Conservation (phyloP, 331 rosid genomes). For the Saraca asoca region DNA sequence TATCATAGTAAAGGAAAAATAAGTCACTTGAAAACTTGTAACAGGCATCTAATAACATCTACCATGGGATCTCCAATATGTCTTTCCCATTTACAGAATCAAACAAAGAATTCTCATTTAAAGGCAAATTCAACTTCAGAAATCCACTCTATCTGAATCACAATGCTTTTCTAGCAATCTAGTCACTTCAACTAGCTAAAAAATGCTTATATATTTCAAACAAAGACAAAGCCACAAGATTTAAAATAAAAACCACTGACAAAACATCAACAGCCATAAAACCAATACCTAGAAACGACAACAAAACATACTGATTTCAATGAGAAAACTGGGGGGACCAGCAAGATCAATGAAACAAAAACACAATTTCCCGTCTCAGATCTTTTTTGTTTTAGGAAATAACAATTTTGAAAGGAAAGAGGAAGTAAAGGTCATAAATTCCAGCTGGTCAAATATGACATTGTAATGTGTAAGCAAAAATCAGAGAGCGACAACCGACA, state of each 20-base stretch:
- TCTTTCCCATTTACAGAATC: conserved; percentile 4
- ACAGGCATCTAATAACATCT: neutral
- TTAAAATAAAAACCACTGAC: conserved; percentile 27
- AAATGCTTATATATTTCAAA: neutral
- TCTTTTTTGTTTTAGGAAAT: conserved; percentile 16
- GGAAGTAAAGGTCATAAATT: conserved; percentile 24
- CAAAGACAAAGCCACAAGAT: conserved; percentile 21
- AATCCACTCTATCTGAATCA: conserved; percentile 28
- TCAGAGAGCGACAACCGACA: conserved; percentile 53
- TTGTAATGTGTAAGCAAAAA: conserved; percentile 36
- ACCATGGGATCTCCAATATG: neutral
- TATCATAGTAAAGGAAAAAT: neutral
- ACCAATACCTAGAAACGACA: conserved; percentile 16
- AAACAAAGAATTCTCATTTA: neutral
- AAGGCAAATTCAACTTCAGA: conserved; percentile 10
- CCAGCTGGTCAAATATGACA: conserved; percentile 33
- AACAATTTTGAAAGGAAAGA: neutral
- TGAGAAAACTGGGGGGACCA: conserved; percentile 12
- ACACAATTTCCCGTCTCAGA: conserved; percentile 37
- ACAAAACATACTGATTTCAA: neutral
- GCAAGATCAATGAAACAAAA: conserved; percentile 29
- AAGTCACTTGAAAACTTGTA: neutral
- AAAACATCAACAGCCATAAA: conserved; percentile 19
- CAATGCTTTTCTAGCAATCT: neutral
- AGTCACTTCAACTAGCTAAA: conserved; percentile 7